A percentile compares a stretch with the other conserved stretches of the same genome.
phyloP scores from a whole-genome alignment of 441 rosid species.

The Capsella rubella region DNA sequence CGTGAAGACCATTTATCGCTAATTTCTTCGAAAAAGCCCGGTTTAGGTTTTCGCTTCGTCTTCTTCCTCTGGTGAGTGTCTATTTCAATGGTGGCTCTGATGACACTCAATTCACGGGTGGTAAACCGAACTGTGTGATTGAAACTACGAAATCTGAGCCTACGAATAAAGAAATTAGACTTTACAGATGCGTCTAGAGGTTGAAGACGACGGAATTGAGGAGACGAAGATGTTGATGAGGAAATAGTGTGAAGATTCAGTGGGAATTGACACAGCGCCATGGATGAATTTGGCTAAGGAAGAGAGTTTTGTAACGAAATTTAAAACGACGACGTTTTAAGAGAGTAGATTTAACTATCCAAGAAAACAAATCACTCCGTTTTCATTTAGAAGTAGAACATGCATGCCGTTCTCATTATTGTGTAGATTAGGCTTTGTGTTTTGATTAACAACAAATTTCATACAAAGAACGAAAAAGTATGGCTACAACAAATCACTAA shows the following conservation, averaged over 20 bases:
- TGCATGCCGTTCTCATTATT: slow-evolving; percentile 24
- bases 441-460: neutral
- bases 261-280: slow-evolving; percentile 56
- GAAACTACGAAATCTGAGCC: slow-evolving; percentile 44
- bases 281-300: slow-evolving; percentile 34
- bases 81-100: slow-evolving; percentile 40
- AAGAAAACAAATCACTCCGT: neutral
- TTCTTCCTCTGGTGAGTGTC: slow-evolving; percentile 42
- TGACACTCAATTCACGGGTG: slow-evolving; percentile 20
- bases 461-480: neutral
- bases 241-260: slow-evolving; percentile 27
- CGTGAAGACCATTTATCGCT: slow-evolving; percentile 77
- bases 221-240: slow-evolving; percentile 41
- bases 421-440: neutral
- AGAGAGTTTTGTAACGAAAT: neutral
- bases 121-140: slow-evolving; percentile 37
- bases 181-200: slow-evolving; percentile 13
- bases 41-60: slow-evolving; percentile 67
- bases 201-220: slow-evolving; percentile 36
- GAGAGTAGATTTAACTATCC: neutral
- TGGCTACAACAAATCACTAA: neutral
- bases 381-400: neutral
- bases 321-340: neutral
- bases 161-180: slow-evolving; percentile 19
- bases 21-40: slow-evolving; percentile 77